These are phyloP conservation scores for Solanum raphanifolium DNA, from an alignment of 257 asterid genomes.

Conservation along the genomic window DNA sequence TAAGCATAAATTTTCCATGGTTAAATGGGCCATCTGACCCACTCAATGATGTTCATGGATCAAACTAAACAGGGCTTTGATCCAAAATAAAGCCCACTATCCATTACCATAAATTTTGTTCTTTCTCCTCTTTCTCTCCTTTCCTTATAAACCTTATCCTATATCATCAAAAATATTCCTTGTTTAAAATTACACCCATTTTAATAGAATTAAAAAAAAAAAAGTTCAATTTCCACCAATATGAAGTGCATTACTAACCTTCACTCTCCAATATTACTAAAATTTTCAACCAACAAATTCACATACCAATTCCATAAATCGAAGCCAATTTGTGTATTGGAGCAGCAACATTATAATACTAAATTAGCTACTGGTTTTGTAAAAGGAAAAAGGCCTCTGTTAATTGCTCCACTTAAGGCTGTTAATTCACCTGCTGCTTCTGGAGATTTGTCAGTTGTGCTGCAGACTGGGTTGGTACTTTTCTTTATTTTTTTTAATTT, in stretches of 20 bases:
- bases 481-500: too few species aligned
- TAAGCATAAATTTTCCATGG: too few species aligned
- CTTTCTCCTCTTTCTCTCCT: neutral
- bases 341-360: neutral
- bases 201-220: neutral
- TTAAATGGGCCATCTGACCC: neutral
- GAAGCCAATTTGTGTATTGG: neutral
- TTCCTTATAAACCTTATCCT: neutral
- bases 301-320: neutral
- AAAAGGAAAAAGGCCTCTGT: neutral
- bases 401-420: neutral
- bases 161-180: neutral
- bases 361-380: neutral
- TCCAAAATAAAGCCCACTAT: neutral
- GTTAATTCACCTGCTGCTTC: constrained; percentile 11
- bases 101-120: neutral
- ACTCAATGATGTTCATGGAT: neutral
- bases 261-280: neutral
- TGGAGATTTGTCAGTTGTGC: constrained; percentile 30
- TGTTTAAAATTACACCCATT: neutral
- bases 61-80: neutral
- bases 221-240: neutral
- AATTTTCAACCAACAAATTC: neutral
- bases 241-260: neutral
- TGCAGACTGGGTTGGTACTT: constrained; percentile 32